These are phyloP conservation scores for Stereocaulon alpinum DNA, from an alignment of 495 filamentous ascomycete genomes.

Conservation along the genomic window DNA sequence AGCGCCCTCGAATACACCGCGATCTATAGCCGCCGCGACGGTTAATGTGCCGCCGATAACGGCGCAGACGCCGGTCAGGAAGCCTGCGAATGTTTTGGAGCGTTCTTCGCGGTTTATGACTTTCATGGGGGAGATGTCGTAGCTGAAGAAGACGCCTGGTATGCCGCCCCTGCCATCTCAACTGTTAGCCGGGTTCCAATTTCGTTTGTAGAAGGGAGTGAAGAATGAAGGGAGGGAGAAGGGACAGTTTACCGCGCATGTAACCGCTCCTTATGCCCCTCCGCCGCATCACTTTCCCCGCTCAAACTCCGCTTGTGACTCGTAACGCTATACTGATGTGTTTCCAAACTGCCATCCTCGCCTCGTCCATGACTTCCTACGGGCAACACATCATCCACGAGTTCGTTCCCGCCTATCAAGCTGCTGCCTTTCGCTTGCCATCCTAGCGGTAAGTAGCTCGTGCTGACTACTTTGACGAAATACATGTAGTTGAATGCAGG, in stretches of 20 bases:
- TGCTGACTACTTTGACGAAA: slow-evolving; percentile 96
- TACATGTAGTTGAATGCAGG: slow-evolving; percentile 95
- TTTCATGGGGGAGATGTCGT: slow-evolving; percentile 99
- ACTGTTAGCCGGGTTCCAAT: too few relatives aligned
- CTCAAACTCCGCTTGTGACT: slow-evolving; percentile 78
- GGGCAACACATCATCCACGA: slow-evolving; percentile 19
- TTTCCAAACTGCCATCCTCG: slow-evolving; percentile 73
- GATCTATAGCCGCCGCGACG: slow-evolving; percentile 86
- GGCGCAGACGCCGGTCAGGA: slow-evolving; percentile 87
- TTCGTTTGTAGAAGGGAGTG: too few relatives aligned
- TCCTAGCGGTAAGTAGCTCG: slow-evolving; percentile 83
- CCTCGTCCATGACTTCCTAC: slow-evolving; percentile 22
- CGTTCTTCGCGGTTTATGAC: slow-evolving; percentile 93
- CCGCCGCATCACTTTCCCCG: slow-evolving; percentile 70
- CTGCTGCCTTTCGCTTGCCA: slow-evolving; percentile 45
- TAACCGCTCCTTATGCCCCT: slow-evolving; percentile 81
- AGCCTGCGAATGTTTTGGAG: slow-evolving; percentile 75
- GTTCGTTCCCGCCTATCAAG: slow-evolving; percentile 25
- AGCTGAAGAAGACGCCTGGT: slow-evolving; percentile 96
- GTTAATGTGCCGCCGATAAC: slow-evolving; percentile 92
- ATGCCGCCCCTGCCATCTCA: slow-evolving; percentile 57
- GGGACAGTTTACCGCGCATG: slow-evolving; percentile 45
- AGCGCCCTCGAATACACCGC: slow-evolving; percentile 80
- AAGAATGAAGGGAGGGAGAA: too few relatives aligned
- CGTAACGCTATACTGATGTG: slow-evolving; percentile 95